Evolutionary conservation across 2,329 filamentous ascomycete species (phyloP).

Genomic region (Elsinoe australis): DNA sequence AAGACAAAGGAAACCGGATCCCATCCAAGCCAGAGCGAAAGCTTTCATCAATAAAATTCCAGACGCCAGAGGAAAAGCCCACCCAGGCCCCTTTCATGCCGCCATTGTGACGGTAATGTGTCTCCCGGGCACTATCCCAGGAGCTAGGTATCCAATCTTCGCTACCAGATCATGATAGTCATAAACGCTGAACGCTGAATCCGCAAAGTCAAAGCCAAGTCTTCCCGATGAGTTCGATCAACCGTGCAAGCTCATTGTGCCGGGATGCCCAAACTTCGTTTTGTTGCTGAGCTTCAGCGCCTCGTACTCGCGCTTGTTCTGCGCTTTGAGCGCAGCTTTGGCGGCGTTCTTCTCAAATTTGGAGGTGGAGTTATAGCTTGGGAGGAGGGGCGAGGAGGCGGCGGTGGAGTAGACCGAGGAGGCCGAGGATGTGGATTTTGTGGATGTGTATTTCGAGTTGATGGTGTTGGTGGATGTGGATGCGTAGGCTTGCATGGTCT

Average conservation of each 20-base stretch:
- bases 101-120: constrained; percentile 1
- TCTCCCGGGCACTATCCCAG: neutral
- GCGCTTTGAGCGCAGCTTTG: neutral
- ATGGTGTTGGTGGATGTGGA: neutral
- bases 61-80: too few relatives aligned
- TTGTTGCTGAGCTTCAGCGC: neutral
- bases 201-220: too few relatives aligned
- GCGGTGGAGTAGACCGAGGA: constrained; percentile 7
- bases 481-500: constrained; percentile 1
- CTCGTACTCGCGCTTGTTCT: neutral
- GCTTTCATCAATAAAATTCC: too few relatives aligned
- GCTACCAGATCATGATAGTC: constrained; percentile 1
- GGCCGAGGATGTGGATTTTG: neutral
- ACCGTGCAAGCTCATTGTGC: too few relatives aligned
- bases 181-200: constrained; percentile 1
- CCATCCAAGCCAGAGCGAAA: too few relatives aligned
- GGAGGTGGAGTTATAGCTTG: neutral
- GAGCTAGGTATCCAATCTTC: neutral
- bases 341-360: neutral
- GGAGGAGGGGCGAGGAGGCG: constrained; percentile 1
- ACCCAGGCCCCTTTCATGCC: neutral
- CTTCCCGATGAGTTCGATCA: too few relatives aligned
- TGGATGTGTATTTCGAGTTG: neutral
- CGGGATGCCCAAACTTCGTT: neutral
- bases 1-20: too few relatives aligned